phyloP scores from a whole-genome alignment of 2,329 filamentous ascomycete genomes.

The Trichoderma harzianum region DNA sequence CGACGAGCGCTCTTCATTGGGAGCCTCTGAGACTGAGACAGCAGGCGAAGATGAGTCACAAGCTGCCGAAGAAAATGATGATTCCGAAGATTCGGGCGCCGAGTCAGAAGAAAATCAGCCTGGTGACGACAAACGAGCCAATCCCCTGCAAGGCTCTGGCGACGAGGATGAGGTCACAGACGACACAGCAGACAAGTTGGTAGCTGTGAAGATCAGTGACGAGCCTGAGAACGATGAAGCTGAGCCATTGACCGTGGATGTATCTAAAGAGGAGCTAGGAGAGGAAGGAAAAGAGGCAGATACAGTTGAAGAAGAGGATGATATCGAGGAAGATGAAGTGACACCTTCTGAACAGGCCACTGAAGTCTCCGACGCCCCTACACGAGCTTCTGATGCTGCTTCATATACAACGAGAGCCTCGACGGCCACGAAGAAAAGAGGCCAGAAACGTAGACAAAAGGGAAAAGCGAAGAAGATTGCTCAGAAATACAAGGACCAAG shows the following conservation, averaged over 20 bases:
- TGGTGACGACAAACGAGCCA: constrained; percentile 33
- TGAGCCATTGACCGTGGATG: neutral
- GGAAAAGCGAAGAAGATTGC: constrained; percentile 84
- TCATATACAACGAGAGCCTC: neutral
- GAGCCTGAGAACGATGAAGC: constrained; percentile 11
- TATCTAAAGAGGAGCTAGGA: constrained; percentile 21
- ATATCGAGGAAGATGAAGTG: constrained; percentile 21
- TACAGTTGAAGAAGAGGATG: constrained; percentile 27
- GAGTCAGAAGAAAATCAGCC: constrained; percentile 34
- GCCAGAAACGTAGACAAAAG: constrained; percentile 68
- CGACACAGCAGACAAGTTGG: constrained; percentile 25
- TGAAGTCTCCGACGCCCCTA: constrained; percentile 22
- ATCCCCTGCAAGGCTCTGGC: constrained; percentile 35
- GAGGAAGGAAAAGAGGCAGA: constrained; percentile 18
- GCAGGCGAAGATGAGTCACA: constrained; percentile 26
- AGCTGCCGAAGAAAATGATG: constrained; percentile 25
- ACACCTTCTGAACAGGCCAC: constrained; percentile 26
- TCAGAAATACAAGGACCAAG: constrained; percentile 87
- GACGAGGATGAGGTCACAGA: constrained; percentile 30
- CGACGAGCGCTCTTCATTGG: constrained; percentile 24
- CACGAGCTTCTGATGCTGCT: constrained; percentile 12
- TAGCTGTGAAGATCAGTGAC: constrained; percentile 26
- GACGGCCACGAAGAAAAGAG: constrained; percentile 36
- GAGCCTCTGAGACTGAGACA: neutral
- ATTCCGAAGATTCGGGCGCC: constrained; percentile 29